phyloP scores from a whole-genome alignment of 2,329 filamentous ascomycete genomes.

The Beauveria caledonica region DNA sequence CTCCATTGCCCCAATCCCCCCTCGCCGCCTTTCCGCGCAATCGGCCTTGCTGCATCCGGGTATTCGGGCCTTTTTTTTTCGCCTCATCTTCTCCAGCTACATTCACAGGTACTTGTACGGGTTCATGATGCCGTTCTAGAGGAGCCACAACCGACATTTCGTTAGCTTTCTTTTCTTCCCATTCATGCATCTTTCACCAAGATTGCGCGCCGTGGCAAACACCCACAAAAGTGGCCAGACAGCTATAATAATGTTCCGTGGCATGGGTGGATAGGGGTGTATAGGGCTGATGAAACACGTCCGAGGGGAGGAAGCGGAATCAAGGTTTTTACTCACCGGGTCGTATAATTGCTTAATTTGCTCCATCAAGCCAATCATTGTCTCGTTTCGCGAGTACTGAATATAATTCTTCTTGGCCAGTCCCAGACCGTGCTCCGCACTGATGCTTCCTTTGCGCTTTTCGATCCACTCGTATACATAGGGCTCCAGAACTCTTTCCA shows the following conservation, averaged over 20 bases:
- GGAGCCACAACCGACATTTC: conserved; percentile 12
- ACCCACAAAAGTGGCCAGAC: not conserved
- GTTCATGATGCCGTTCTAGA: conserved; percentile 94
- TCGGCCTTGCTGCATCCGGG: not conserved
- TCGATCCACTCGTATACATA: conserved; percentile 97
- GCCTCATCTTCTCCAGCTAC: not conserved
- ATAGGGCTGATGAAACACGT: conserved; percentile 1
- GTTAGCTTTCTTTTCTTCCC: not conserved
- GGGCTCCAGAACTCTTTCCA: conserved; percentile 83
- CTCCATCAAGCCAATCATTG: conserved; percentile 85
- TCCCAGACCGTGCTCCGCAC: conserved; percentile 90
- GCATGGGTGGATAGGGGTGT: not conserved
- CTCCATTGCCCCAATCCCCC: not conserved
- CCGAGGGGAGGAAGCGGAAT: not conserved
- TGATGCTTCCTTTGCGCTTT: conserved; percentile 83
- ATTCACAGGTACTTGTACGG: conserved; percentile 85
- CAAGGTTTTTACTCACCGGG: conserved; percentile 55
- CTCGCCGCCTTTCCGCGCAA: not conserved
- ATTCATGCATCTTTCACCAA: not conserved
- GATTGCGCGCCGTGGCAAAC: not conserved
- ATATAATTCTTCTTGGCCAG: conserved; percentile 95
- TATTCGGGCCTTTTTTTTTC: not conserved
- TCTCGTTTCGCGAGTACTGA: conserved; percentile 82
- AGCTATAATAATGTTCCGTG: not conserved
- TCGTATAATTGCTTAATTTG: conserved; percentile 92